phyloP scores from a whole-genome alignment of 768 basidiomycete genomes.

The Mycena albidolilacea region DNA sequence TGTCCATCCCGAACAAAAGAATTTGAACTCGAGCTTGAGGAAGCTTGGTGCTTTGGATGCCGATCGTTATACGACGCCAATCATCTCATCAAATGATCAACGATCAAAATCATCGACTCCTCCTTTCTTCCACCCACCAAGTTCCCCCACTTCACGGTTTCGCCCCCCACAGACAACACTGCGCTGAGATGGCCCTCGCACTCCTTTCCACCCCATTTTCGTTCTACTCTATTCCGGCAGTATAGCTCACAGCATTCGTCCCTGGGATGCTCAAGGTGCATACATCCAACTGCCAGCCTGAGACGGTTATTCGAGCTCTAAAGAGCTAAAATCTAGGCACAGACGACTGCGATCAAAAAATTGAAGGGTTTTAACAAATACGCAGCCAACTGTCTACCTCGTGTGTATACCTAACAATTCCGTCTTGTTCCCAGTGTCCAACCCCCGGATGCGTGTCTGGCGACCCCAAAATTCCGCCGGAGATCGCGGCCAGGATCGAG shows the following conservation, averaged over 20 bases:
- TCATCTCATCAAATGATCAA: no score
- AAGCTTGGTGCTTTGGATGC: no score
- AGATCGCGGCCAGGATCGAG: slow-evolving; percentile 43
- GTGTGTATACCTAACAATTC: no score
- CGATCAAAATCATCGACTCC: no score
- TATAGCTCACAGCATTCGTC: slow-evolving; percentile 45
- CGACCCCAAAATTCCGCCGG: slow-evolving; percentile 45
- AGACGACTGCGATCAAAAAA: slow-evolving; percentile 41
- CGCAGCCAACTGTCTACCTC: background rate
- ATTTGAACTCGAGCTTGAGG: no score
- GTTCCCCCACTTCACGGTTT: background rate
- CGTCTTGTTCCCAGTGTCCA: slow-evolving; percentile 37
- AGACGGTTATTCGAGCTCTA: background rate
- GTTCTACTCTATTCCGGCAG: slow-evolving; percentile 48
- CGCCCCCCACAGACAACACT: background rate
- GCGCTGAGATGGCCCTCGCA: background rate
- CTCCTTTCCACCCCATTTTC: slow-evolving; percentile 43
- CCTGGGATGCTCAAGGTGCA: slow-evolving; percentile 44
- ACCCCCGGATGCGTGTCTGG: slow-evolving; percentile 45
- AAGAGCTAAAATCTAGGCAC: background rate
- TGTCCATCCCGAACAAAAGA: no score
- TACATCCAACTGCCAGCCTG: background rate
- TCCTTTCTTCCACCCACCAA: no score
- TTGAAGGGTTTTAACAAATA: slow-evolving; percentile 55
- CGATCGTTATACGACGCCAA: no score